These are phyloP conservation scores for Debaryomycetaceae sp. DNA, from an alignment of 1,139 yeast genomes.

Conservation along the genomic window DNA sequence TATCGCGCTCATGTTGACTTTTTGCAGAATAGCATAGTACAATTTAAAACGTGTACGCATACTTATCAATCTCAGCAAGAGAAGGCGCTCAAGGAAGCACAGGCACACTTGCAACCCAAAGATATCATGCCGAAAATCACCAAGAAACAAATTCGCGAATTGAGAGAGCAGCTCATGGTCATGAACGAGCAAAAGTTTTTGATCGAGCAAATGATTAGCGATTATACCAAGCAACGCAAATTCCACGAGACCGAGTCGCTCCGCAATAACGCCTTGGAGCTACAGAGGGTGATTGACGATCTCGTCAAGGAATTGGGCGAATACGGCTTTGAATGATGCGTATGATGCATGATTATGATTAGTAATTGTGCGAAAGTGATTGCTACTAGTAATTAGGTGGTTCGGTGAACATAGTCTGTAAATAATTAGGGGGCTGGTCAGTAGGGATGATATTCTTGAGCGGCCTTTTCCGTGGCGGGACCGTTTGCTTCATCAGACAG, in stretches of 20 bases:
- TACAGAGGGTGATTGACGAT: constrained; percentile 38
- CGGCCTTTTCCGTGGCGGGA: too few species aligned
- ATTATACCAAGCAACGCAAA: constrained; percentile 53
- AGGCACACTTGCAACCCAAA: constrained; percentile 1
- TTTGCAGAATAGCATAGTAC: constrained; percentile 23
- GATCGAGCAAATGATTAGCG: constrained; percentile 51
- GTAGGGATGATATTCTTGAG: too few species aligned
- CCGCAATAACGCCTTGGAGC: constrained; percentile 47
- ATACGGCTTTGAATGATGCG: constrained; percentile 55
- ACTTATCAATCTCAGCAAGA: constrained; percentile 15
- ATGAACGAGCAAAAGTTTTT: constrained; percentile 73
- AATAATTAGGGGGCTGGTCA: too few species aligned
- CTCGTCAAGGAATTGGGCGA: constrained; percentile 53
- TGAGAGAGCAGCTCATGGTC: constrained; percentile 74
- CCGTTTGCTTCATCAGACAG: too few species aligned
- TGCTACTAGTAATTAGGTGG: too few species aligned
- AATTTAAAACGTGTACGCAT: constrained; percentile 19
- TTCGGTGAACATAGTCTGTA: too few species aligned
- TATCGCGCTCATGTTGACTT: constrained; percentile 19
- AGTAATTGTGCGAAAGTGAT: too few species aligned
- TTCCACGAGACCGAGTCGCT: constrained; percentile 69
- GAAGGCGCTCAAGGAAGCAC: constrained; percentile 3
- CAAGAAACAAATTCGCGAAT: constrained; percentile 43
- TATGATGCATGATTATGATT: too few species aligned
- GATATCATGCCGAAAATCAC: constrained; percentile 19